Base-by-base conservation (phyloP, 192 early-diverging fungal genomes). In the Backusella parvicylindrica region DNA sequence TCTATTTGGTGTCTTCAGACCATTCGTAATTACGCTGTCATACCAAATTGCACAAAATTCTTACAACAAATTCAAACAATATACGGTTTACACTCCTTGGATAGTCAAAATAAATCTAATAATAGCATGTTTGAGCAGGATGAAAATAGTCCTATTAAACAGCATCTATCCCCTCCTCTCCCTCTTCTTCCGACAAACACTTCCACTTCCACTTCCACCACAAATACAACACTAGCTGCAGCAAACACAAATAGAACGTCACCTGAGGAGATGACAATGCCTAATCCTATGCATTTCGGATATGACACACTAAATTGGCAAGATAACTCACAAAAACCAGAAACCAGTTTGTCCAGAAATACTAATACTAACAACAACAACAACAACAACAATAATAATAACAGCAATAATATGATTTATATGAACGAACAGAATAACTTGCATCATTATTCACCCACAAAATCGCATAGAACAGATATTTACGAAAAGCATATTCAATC, bases 61-160 rank as follows among this genome's bases (percentile, higher is more conserved):
- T 63, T 72, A n/a, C 71, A 72, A 6, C 71, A 72, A 28, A 31
- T 72, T 15, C 68, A 70, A 70, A 41, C 38, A 18, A n/a, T 70
- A 15, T 70, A 70, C 30, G 68, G 68, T 9, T 60, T 60, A 28
- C 53, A 60, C 53, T 28, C 53, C 53, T 60, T 60, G 53, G 23
- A 60, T 60, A 60, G 11, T 0, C 21, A 23, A 60, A 21, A 60
- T 11, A 9, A 60, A 23, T 1, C 21, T 12, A 60, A 60, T 26
- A 60, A 60, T 28, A 60, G 23, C 28, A 60, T 60, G n/a, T 60
- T 60, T 23, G 26, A 28, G 28, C 21, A 28, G 11, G 53, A 28
- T 7, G 12, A 60, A 13, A 12, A 60, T 28, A 60, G 26, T 13
- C 21, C 50, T 26, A 21, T 26, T 12, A 21, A 53, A 9, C 50